A percentile compares a stretch with the other conserved stretches of the same genome.
Conservation (phyloP, 2,329 filamentous ascomycete genomes). For the Biscogniauxia sp. region DNA sequence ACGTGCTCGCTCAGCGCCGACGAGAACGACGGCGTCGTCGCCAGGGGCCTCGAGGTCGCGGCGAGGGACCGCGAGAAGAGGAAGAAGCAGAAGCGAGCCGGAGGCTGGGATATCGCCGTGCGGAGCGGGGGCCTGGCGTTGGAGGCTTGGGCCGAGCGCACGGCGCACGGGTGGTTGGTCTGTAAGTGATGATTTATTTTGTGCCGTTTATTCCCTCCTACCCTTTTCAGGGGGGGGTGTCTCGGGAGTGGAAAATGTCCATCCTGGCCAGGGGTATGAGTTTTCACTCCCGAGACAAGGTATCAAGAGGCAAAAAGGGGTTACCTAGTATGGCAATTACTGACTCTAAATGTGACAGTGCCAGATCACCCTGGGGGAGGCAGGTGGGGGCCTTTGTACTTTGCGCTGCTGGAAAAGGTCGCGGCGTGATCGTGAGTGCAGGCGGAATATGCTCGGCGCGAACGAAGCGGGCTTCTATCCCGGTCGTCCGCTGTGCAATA, state of each 20-base stretch:
- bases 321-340: too few relatives aligned
- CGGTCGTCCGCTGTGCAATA: not conserved
- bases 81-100: too few relatives aligned
- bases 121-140: slow-evolving; percentile 24
- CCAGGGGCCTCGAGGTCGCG: slow-evolving; percentile 32
- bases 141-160: slow-evolving; percentile 29
- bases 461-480: too few relatives aligned
- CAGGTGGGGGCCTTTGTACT: slow-evolving; percentile 40
- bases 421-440: slow-evolving; percentile 9
- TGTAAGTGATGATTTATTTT: too few relatives aligned
- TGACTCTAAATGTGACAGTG: too few relatives aligned
- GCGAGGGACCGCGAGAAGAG: slow-evolving; percentile 38
- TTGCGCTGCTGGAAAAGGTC: slow-evolving; percentile 36
- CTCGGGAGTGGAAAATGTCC: too few relatives aligned
- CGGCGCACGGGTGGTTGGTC: slow-evolving; percentile 38
- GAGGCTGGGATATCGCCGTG: slow-evolving; percentile 32
- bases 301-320: too few relatives aligned
- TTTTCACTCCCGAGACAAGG: too few relatives aligned
- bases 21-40: slow-evolving; percentile 41
- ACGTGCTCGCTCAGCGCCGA: slow-evolving; percentile 39
- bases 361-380: slow-evolving; percentile 36
- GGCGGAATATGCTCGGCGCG: not conserved
- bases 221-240: too few relatives aligned
- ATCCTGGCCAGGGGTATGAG: too few relatives aligned
- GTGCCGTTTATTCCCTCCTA: too few relatives aligned